Conservation (phyloP, 768 basidiomycete species). For the Termitomyces sp. region DNA sequence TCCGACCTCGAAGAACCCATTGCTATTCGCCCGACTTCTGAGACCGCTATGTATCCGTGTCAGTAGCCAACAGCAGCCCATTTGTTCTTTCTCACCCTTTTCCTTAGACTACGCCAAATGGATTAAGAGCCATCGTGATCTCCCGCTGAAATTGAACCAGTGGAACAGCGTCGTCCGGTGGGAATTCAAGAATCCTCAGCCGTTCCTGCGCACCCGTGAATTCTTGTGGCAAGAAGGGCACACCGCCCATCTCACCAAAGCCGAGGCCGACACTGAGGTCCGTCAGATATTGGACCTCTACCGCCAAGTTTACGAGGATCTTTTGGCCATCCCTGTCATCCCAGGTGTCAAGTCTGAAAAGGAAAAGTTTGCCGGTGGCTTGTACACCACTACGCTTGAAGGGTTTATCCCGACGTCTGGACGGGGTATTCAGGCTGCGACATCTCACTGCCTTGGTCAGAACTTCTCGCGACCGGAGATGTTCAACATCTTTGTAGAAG, state of each 20-base stretch:
- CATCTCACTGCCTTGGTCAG: constrained; percentile 96
- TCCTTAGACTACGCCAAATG: constrained; percentile 93
- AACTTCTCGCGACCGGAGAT: constrained; percentile 95
- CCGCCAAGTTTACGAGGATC: constrained; percentile 91
- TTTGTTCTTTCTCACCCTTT: neutral
- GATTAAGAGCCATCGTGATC: constrained; percentile 96
- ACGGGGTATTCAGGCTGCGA: constrained; percentile 96
- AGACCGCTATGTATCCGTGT: constrained; percentile 99
- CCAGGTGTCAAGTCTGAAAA: constrained; percentile 98
- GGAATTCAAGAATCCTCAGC: constrained; percentile 99
- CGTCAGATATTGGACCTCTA: constrained; percentile 94
- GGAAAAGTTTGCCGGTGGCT: constrained; percentile 97
- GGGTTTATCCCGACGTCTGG: constrained; percentile 97
- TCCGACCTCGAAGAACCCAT: constrained; percentile 96
- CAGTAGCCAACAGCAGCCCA: constrained; percentile 20
- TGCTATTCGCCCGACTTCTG: constrained; percentile 96
- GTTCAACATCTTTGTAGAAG: constrained; percentile 98
- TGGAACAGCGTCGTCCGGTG: constrained; percentile 99
- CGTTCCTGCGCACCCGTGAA: constrained; percentile 98
- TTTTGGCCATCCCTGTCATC: constrained; percentile 96
- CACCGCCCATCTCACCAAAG: constrained; percentile 86
- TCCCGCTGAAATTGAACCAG: constrained; percentile 95
- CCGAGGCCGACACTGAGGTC: constrained; percentile 89
- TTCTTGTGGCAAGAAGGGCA: constrained; percentile 99
- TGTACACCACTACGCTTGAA: constrained; percentile 97